Conservation (phyloP, 129 eudicot species). For the Rutidosis leptorrhynchoides region DNA sequence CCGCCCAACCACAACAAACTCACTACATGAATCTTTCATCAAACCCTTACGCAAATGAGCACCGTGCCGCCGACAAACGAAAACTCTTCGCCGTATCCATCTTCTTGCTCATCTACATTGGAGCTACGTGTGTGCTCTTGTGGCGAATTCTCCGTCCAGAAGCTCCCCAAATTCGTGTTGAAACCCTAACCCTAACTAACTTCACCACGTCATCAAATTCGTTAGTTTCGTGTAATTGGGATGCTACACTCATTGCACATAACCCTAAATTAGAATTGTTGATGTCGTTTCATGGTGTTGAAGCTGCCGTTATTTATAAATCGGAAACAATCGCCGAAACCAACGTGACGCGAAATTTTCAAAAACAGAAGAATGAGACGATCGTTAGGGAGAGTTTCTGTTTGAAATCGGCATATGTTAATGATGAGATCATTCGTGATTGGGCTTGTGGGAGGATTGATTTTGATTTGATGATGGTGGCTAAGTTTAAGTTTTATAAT, state of each 20-base stretch:
- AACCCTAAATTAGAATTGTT: conserved; percentile 70
- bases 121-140: conserved; percentile 53
- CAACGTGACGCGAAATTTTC: conserved; percentile 50
- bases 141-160: conserved; percentile 87
- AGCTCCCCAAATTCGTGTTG: conserved; percentile 59
- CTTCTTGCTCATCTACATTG: conserved; percentile 49
- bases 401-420: conserved; percentile 41
- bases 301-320: conserved; percentile 41
- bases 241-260: conserved; percentile 36
- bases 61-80: conserved; percentile 68
- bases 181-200: conserved; percentile 46
- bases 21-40: conserved; percentile 35
- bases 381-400: conserved; percentile 42
- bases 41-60: conserved; percentile 47
- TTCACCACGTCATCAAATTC: conserved; percentile 36
- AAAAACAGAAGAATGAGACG: conserved; percentile 49
- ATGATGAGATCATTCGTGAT: conserved; percentile 32
- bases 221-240: conserved; percentile 48
- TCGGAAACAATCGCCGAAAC: conserved; percentile 34
- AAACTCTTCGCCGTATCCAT: conserved; percentile 54
- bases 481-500: conserved; percentile 54
- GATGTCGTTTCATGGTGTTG: conserved; percentile 47
- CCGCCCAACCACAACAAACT: conserved; percentile 33
- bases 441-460: conserved; percentile 40
- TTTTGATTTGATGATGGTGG: conserved; percentile 53